Conservation (phyloP, 345 rosid genomes). For the Brassica carinata region DNA sequence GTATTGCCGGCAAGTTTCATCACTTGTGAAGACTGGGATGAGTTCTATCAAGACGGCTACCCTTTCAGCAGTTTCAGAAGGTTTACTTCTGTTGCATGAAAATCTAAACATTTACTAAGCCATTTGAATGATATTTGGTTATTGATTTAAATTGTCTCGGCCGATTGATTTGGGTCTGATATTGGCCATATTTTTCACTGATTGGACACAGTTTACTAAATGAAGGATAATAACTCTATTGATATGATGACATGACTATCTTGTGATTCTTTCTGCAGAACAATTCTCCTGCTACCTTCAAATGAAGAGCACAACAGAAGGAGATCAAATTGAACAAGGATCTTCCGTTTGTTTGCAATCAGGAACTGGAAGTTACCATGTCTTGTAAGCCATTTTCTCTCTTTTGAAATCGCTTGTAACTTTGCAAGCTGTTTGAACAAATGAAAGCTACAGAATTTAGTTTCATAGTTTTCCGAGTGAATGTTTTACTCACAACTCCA, state of each 20-base stretch:
- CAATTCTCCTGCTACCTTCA: constrained; percentile 77
- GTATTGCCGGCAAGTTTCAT: constrained; percentile 74
- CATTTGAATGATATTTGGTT: constrained; percentile 4
- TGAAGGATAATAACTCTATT: not conserved
- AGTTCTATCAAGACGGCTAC: constrained; percentile 74
- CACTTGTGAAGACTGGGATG: constrained; percentile 77
- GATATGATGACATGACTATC: constrained; percentile 3
- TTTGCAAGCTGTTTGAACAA: constrained; percentile 2
- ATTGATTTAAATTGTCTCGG: not conserved
- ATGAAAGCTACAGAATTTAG: not conserved
- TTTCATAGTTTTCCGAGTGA: not conserved
- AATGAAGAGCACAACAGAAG: constrained; percentile 76
- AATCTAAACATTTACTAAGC: not conserved
- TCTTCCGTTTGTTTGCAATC: constrained; percentile 72
- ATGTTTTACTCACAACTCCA: constrained; percentile 26
- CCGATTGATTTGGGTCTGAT: not conserved
- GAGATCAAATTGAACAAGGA: constrained; percentile 52
- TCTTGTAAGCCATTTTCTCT: constrained; percentile 65
- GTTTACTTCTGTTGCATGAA: constrained; percentile 43
- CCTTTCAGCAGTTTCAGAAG: constrained; percentile 66
- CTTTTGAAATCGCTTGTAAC: not conserved
- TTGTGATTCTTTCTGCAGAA: constrained; percentile 48
- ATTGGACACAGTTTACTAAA: not conserved
- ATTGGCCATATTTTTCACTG: not conserved
- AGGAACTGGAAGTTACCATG: constrained; percentile 89